Base-by-base conservation (phyloP, 352 stramenopile genomes). In the Phytophthora nicotianae region DNA sequence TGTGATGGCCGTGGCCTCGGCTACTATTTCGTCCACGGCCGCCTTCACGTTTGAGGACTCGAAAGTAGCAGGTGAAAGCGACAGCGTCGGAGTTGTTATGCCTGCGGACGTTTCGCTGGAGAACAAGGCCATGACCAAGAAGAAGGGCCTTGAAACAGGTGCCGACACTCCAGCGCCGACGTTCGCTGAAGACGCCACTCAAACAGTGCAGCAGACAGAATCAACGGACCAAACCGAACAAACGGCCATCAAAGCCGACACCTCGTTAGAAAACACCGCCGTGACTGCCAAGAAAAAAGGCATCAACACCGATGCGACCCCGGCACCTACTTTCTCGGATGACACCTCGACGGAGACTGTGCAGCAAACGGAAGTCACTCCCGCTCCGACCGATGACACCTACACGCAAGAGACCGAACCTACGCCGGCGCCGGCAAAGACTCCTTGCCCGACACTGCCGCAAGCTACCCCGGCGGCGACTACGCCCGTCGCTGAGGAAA, bases 41-140 rank as follows among this genome's bases (percentile, higher is more conserved):
- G 65, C 65, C 16, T 65, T 70, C 38, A 48, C 59, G 14, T 74
- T 72, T 45, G 54, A 52, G 33, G 58, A 72, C 56, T 63, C 64
- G 51, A 62, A 62, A 37, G 48, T 74, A 20, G 59, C 54, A 13
- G 62, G 61, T 21, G 55, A 67, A 21, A 48, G 64, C 32, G 69
- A 74, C 38, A 43, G 32, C 19, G 49, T 58, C 33, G 69, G 65
- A 46, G 53, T 63, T 23, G 69, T 77, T 40, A 48, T 50, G 43
- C 45, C 60, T 48, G 60, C 61, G 4, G 57, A 70, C 8, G 24
- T 59, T 43, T 53, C 26, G 33, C 42, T 70, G 19, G 62, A 62
- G 29, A 58, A 67, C 38, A 67, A 48, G 10, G 11, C 45, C 5
- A n/a, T 72, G 40, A 60, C 32, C 23, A 53, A 42, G 26, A 70